These are phyloP conservation scores for Epicoccum nigrum DNA, from an alignment of 2,329 filamentous ascomycete genomes.

Conservation along the genomic window DNA sequence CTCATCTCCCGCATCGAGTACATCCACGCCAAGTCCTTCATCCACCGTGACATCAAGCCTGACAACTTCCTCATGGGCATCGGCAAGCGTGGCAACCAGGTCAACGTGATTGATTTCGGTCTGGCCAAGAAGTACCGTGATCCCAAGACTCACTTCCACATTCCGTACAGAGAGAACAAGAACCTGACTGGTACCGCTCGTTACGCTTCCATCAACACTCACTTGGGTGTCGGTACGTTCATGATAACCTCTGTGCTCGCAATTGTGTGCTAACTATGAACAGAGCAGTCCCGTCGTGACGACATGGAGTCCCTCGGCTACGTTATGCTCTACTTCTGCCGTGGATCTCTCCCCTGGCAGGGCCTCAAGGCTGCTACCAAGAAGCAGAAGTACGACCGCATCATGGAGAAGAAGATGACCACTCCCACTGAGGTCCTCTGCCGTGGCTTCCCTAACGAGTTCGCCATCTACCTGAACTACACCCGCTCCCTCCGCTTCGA, in stretches of 20 bases:
- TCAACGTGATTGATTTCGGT: constrained; percentile 99
- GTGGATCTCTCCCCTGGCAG: constrained; percentile 98
- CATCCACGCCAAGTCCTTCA: constrained; percentile 99
- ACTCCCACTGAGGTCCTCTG: constrained; percentile 98
- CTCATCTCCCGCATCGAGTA: constrained; percentile 99
- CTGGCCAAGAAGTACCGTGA: constrained; percentile 99
- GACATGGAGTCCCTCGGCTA: constrained; percentile 99
- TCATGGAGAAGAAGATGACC: constrained; percentile 99
- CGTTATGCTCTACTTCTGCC: constrained; percentile 99
- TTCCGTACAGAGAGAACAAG: constrained; percentile 99
- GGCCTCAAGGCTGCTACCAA: constrained; percentile 97
- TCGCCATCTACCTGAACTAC: constrained; percentile 99
- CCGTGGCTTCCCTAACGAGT: constrained; percentile 99
- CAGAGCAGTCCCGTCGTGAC: constrained; percentile 97
- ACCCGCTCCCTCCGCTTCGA: constrained; percentile 98
- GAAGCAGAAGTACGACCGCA: constrained; percentile 99
- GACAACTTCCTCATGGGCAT: constrained; percentile 99
- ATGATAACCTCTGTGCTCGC: neutral
- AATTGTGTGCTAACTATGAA: constrained; percentile 22
- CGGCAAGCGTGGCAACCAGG: constrained; percentile 98
- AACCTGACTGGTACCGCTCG: constrained; percentile 98
- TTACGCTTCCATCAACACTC: constrained; percentile 98
- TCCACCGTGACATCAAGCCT: constrained; percentile 99
- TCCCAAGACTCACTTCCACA: constrained; percentile 99
- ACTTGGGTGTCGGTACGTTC: constrained; percentile 82